Conservation (phyloP, 176 grass and related monocot species). For the Carex pumila region DNA sequence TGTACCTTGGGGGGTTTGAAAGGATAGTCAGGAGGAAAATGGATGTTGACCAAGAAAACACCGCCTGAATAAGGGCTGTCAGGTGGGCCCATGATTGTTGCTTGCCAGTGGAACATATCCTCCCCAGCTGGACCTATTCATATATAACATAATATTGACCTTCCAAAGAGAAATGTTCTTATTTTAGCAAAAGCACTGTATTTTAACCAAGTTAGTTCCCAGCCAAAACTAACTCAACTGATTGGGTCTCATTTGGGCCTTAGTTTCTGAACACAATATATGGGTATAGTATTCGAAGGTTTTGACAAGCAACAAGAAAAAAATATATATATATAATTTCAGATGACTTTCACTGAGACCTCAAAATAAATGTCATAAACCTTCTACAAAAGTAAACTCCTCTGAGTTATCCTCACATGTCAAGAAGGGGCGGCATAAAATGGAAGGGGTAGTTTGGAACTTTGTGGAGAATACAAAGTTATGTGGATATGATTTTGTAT, state of each 20-base stretch:
- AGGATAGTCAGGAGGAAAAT: slow-evolving; percentile 26
- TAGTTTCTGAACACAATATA: background rate
- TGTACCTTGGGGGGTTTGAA: slow-evolving; percentile 21
- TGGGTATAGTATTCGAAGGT: background rate
- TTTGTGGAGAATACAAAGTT: background rate
- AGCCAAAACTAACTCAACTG: background rate
- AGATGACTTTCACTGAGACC: background rate
- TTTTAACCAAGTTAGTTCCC: background rate
- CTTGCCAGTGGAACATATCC: slow-evolving; percentile 27
- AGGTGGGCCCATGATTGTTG: slow-evolving; percentile 26
- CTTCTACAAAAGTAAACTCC: background rate
- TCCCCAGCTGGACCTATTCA: slow-evolving; percentile 18
- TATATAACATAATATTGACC: background rate
- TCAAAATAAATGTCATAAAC: background rate
- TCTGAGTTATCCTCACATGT: background rate
- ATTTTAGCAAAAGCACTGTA: background rate
- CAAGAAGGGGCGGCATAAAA: background rate
- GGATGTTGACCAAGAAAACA: slow-evolving; percentile 21
- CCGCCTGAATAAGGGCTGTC: slow-evolving; percentile 22
- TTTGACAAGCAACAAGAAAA: background rate
- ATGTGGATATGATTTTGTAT: background rate
- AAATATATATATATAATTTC: background rate
- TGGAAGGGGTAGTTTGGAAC: background rate
- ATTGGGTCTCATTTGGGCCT: background rate
- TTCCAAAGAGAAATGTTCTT: background rate